Evolutionary conservation across 768 basidiomycete species (phyloP).

Genomic region (Boletus tomentosulus): DNA sequence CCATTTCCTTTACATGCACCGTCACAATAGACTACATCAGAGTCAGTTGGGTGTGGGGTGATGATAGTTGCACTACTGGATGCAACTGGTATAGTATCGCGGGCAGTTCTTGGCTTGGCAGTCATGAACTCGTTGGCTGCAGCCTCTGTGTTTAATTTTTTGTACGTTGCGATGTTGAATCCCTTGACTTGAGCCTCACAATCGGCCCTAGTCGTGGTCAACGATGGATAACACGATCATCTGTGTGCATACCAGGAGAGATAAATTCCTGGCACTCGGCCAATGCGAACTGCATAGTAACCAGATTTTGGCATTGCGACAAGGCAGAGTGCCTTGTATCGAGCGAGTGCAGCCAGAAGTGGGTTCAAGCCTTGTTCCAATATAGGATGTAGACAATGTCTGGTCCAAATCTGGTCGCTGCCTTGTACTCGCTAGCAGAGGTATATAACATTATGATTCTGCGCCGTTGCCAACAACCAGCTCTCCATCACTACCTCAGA

Average conservation of each 20-base stretch:
- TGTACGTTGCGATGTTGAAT: conserved; percentile 55
- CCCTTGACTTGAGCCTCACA: conserved; percentile 66
- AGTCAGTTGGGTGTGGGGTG: conserved; percentile 9
- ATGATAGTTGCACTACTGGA: conserved; percentile 25
- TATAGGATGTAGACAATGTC: conserved; percentile 12
- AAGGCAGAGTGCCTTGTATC: neutral
- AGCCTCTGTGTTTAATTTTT: conserved; percentile 55
- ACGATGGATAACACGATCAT: conserved; percentile 24
- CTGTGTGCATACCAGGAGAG: conserved; percentile 55
- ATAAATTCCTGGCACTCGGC: conserved; percentile 63
- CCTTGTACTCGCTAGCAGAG: conserved; percentile 21
- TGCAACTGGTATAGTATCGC: conserved; percentile 9
- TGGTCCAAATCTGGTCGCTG: conserved; percentile 16
- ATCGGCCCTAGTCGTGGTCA: conserved; percentile 53
- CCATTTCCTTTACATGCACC: conserved; percentile 89
- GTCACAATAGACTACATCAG: conserved; percentile 73
- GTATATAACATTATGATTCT: too few relatives aligned
- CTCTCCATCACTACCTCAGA: conserved; percentile 6
- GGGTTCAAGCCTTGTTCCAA: conserved; percentile 14
- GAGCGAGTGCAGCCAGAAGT: neutral
- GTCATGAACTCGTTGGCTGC: conserved; percentile 59
- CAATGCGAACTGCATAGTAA: conserved; percentile 74
- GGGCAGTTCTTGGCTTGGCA: conserved; percentile 26
- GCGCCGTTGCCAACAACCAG: neutral
- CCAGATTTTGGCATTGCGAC: conserved; percentile 35